These are phyloP conservation scores for Barnettozyma pratensis DNA, from an alignment of 805 yeast species.

Conservation along the genomic window DNA sequence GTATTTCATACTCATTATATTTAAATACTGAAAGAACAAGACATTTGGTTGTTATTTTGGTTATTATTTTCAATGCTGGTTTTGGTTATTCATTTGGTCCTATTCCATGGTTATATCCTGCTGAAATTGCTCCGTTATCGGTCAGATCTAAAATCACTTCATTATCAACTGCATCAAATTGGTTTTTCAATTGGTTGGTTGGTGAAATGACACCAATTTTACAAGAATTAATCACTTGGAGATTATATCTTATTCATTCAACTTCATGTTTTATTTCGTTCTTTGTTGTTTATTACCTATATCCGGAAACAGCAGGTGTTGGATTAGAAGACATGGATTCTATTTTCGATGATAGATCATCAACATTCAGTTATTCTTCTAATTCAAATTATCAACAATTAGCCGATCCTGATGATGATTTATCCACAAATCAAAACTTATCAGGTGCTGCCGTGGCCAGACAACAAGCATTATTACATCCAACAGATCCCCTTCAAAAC, in stretches of 20 bases:
- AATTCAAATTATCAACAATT: slow-evolving; percentile 18
- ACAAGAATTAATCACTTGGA: slow-evolving; percentile 73
- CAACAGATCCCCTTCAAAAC: slow-evolving; percentile 12
- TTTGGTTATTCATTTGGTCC: slow-evolving; percentile 96
- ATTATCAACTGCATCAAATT: slow-evolving; percentile 83
- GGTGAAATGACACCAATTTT: slow-evolving; percentile 89
- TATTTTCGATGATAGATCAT: slow-evolving; percentile 67
- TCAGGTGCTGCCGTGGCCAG: slow-evolving; percentile 42
- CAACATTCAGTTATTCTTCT: slow-evolving; percentile 26
- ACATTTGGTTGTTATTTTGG: slow-evolving; percentile 65
- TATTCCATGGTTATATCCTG: slow-evolving; percentile 83
- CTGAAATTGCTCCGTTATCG: slow-evolving; percentile 78
- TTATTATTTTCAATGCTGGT: slow-evolving; percentile 72
- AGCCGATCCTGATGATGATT: slow-evolving; percentile 2
- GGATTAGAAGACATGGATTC: slow-evolving; percentile 89
- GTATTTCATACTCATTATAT: slow-evolving; percentile 59
- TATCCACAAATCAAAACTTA: slow-evolving; percentile 11
- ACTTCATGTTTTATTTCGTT: slow-evolving; percentile 70
- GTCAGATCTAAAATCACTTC: slow-evolving; percentile 91
- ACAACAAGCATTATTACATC: slow-evolving; percentile 29
- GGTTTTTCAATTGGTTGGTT: slow-evolving; percentile 89
- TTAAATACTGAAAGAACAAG: slow-evolving; percentile 53
- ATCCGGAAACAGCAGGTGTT: slow-evolving; percentile 90
- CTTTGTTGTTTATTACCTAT: slow-evolving; percentile 61
- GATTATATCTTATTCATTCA: slow-evolving; percentile 78